Percentiles rank a stretch among this genome's conserved stretches.
phyloP scores from a whole-genome alignment of 805 yeast genomes.

The Saccharomycopsis vini region DNA sequence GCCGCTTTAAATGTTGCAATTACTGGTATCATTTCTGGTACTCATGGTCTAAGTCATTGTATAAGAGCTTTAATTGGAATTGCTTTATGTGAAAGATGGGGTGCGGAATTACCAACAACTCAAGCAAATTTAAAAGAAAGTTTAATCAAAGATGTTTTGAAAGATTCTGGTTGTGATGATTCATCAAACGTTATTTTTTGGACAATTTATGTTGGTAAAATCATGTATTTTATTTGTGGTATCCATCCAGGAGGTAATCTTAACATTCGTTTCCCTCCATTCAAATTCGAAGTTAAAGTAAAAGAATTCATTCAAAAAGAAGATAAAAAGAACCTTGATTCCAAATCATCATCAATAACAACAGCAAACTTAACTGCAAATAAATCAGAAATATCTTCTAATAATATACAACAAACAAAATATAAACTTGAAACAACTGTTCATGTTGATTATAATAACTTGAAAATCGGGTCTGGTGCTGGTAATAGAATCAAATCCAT shows the following conservation, averaged over 20 bases:
- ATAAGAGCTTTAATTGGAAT: slow-evolving; percentile 64
- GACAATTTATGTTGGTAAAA: slow-evolving; percentile 63
- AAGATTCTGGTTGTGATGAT: slow-evolving; percentile 28
- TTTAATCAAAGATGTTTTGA: slow-evolving; percentile 40
- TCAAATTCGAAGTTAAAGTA: slow-evolving; percentile 15
- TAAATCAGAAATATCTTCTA: background rate
- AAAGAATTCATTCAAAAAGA: slow-evolving; percentile 10
- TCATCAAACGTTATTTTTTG: slow-evolving; percentile 52
- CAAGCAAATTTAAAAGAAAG: slow-evolving; percentile 39
- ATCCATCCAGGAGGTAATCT: slow-evolving; percentile 77
- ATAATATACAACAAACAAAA: background rate
- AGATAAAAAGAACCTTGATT: background rate
- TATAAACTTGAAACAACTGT: slow-evolving; percentile 14
- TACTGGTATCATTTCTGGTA: slow-evolving; percentile 66
- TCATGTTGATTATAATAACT: slow-evolving; percentile 12
- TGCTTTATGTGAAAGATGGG: slow-evolving; percentile 75
- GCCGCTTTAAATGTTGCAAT: slow-evolving; percentile 67
- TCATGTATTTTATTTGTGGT: slow-evolving; percentile 73
- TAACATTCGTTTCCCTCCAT: slow-evolving; percentile 37
- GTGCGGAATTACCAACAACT: slow-evolving; percentile 59
- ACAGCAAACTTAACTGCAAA: background rate
- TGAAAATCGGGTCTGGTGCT: slow-evolving; percentile 18
- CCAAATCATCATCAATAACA: background rate
- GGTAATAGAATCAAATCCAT: slow-evolving; percentile 18
- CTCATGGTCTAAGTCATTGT: slow-evolving; percentile 67